Percentiles rank a stretch among this genome's conserved stretches.
These are phyloP conservation scores for Cercospora brassicicola DNA, from an alignment of 2,329 filamentous ascomycete species.

Conservation along the genomic window DNA sequence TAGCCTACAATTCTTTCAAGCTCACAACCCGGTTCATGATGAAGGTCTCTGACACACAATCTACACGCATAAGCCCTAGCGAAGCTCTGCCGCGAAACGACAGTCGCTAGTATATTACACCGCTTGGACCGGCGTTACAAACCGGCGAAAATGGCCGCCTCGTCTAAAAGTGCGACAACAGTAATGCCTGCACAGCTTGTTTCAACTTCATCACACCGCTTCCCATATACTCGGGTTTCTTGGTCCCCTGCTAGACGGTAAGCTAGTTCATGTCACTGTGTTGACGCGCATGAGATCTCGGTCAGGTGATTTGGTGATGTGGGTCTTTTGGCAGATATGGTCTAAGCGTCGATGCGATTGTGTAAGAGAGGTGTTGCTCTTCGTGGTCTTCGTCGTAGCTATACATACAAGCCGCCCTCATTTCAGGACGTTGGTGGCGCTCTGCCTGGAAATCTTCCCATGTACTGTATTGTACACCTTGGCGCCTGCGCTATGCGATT, in stretches of 20 bases:
- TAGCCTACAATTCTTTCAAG: too few species aligned
- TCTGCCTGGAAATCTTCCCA: background rate
- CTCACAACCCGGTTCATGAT: background rate
- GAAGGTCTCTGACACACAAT: background rate
- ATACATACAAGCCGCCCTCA: background rate
- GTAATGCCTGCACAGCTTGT: background rate
- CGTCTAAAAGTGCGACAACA: background rate
- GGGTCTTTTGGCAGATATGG: background rate
- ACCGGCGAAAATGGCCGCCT: background rate
- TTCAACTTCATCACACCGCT: background rate
- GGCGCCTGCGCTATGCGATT: background rate
- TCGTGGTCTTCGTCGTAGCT: background rate
- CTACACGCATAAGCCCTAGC: background rate
- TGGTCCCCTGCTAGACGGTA: conserved; percentile 8
- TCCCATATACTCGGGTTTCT: background rate
- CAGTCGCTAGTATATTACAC: background rate
- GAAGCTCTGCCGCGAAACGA: background rate
- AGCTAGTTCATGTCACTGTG: conserved; percentile 13
- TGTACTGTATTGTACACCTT: background rate
- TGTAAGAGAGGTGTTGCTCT: background rate
- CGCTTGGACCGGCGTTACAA: background rate
- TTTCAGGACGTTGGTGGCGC: background rate
- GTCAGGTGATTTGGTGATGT: conserved; percentile 9
- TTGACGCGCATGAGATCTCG: conserved; percentile 12
- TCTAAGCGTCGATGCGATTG: too few species aligned